A percentile compares a stretch with the other conserved stretches of the same genome.
Evolutionary conservation across 176 grass and related monocot genomes (phyloP).

Genomic region (Metroxylon sagu): DNA sequence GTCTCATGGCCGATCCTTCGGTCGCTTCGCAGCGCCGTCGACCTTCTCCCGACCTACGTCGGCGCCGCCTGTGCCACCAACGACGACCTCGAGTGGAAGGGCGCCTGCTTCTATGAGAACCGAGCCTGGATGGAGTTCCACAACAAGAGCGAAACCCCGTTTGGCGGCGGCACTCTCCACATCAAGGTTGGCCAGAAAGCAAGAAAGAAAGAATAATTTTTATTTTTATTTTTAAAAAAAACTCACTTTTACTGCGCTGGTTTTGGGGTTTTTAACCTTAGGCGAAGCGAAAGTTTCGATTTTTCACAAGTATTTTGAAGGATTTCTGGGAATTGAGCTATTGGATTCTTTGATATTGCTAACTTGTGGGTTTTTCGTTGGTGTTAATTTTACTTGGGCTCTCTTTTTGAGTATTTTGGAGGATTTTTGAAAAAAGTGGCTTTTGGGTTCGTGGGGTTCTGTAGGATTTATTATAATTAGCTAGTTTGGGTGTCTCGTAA

Average conservation of each 20-base stretch:
- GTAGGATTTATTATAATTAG: no score
- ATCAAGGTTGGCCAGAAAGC: conserved; percentile 1
- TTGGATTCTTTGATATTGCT: no score
- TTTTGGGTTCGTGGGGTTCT: no score
- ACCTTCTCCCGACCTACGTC: conserved; percentile 80
- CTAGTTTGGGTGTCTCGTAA: no score
- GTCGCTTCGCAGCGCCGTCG: conserved; percentile 42
- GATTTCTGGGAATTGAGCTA: background rate
- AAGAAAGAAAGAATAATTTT: background rate
- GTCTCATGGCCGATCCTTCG: conserved; percentile 44
- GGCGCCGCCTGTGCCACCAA: conserved; percentile 33
- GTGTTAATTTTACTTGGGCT: background rate
- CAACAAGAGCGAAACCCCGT: conserved; percentile 15
- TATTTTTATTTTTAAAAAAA: background rate
- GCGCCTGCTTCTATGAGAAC: conserved; percentile 92
- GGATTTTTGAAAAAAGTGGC: background rate
- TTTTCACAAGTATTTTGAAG: background rate
- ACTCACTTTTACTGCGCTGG: no score
- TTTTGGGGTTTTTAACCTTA: no score
- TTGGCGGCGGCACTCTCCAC: conserved; percentile 22
- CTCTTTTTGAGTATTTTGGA: background rate
- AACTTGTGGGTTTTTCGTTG: no score
- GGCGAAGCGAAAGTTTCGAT: background rate
- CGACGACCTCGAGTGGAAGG: conserved; percentile 58
- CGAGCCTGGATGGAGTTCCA: conserved; percentile 32